Conservation (phyloP, 192 early-diverging fungal species). For the Coemansia sp. region DNA sequence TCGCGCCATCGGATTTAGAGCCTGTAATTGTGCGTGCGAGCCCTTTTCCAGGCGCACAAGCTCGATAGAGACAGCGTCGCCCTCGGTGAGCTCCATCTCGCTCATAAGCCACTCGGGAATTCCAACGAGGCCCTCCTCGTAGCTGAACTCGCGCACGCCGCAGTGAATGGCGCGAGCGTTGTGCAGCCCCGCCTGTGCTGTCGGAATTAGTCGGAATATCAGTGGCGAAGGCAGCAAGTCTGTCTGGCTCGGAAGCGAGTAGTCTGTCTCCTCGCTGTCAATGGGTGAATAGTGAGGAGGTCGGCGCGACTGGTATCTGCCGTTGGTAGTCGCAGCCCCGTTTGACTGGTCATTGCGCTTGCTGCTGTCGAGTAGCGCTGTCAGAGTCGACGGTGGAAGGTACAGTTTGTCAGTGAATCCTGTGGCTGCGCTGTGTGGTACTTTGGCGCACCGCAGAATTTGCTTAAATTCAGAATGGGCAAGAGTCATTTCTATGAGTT, state of each 20-base stretch:
- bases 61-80: conserved; percentile 55
- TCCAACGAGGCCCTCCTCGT: conserved; percentile 47
- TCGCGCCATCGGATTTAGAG: conserved; percentile 24
- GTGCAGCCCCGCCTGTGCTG: neutral
- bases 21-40: conserved; percentile 62
- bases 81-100: conserved; percentile 38
- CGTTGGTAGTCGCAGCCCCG: neutral
- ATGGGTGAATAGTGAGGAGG: neutral
- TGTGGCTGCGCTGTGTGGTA: neutral
- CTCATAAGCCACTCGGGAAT: conserved; percentile 59
- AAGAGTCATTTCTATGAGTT: neutral
- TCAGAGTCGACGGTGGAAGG: conserved; percentile 33
- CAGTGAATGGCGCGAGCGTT: conserved; percentile 18
- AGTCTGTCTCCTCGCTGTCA: neutral
- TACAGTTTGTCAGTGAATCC: conserved; percentile 29
- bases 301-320: neutral
- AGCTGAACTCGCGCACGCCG: conserved; percentile 75
- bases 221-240: conserved; percentile 32
- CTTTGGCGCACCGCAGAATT: conserved; percentile 12
- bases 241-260: neutral
- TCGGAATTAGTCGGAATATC: conserved; percentile 22
- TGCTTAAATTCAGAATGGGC: conserved; percentile 10
- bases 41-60: conserved; percentile 65
- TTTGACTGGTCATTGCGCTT: neutral
- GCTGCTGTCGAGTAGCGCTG: conserved; percentile 18